These are phyloP conservation scores for Perkinsus olseni DNA, from an alignment of 169 alveolate genomes.

Conservation along the genomic window DNA sequence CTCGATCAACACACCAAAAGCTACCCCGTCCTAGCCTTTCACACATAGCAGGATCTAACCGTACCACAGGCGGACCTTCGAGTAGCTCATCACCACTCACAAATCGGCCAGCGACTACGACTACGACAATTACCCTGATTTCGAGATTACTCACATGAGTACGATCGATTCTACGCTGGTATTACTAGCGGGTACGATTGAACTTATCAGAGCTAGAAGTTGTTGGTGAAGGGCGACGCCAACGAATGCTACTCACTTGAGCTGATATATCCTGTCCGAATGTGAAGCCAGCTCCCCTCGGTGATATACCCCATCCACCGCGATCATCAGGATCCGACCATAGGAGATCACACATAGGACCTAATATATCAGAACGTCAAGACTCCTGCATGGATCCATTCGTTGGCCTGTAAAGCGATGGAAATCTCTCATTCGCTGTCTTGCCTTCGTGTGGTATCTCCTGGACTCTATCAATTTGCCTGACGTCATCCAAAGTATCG, in stretches of 20 bases:
- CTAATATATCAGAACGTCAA: too few relatives aligned
- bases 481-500: slow-evolving; percentile 82
- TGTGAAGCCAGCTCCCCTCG: slow-evolving; percentile 97
- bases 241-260: background rate
- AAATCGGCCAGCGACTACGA: background rate
- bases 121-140: background rate
- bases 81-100: background rate
- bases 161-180: too few relatives aligned
- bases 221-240: background rate
- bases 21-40: background rate
- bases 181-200: too few relatives aligned
- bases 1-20: background rate
- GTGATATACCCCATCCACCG: slow-evolving; percentile 91
- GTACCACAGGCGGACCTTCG: background rate
- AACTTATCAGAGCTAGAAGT: too few relatives aligned
- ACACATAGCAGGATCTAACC: background rate
- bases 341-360: slow-evolving; percentile 94
- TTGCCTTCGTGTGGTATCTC: slow-evolving; percentile 98
- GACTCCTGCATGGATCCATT: too few relatives aligned
- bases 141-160: background rate
- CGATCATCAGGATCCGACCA: slow-evolving; percentile 99
- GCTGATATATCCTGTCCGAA: slow-evolving; percentile 86
- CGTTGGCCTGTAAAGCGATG: too few relatives aligned
- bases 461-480: slow-evolving; percentile 71
- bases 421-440: too few relatives aligned